Conservation (phyloP, 1,284 basidiomycete species). For the Amylostereum areolatum region DNA sequence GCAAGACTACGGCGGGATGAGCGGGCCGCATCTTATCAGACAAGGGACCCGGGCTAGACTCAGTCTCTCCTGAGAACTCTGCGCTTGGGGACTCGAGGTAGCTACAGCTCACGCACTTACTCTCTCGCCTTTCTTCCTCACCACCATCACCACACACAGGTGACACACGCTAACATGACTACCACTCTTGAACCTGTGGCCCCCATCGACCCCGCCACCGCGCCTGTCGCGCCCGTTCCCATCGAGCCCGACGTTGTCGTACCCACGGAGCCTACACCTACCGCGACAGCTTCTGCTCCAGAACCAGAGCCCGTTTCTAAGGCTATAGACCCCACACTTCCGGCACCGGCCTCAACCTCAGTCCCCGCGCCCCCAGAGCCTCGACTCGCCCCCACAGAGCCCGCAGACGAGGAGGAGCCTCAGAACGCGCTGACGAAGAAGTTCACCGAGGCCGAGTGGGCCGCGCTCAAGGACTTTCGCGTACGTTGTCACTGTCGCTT, state of each 20-base stretch:
- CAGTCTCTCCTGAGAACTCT: too few species aligned
- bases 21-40: too few species aligned
- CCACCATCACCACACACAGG: too few species aligned
- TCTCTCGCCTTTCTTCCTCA: too few species aligned
- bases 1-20: too few species aligned
- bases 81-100: too few species aligned
- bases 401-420: constrained; percentile 37
- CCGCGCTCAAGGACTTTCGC: constrained; percentile 58
- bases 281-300: neutral
- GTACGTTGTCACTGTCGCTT: constrained; percentile 29
- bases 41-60: too few species aligned
- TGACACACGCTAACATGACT: too few species aligned
- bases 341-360: constrained; percentile 6
- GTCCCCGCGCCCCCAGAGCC: too few species aligned
- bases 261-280: neutral
- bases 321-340: neutral
- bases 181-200: neutral
- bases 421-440: constrained; percentile 62
- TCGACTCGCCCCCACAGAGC: too few species aligned
- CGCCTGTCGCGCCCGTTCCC: neutral
- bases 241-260: neutral
- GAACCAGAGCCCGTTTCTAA: neutral
- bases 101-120: too few species aligned
- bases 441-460: constrained; percentile 67
- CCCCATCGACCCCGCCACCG: neutral